Percentiles rank a stretch among this genome's conserved stretches.
Conservation (phyloP, 352 stramenopile species). For the Phytophthora pini region DNA sequence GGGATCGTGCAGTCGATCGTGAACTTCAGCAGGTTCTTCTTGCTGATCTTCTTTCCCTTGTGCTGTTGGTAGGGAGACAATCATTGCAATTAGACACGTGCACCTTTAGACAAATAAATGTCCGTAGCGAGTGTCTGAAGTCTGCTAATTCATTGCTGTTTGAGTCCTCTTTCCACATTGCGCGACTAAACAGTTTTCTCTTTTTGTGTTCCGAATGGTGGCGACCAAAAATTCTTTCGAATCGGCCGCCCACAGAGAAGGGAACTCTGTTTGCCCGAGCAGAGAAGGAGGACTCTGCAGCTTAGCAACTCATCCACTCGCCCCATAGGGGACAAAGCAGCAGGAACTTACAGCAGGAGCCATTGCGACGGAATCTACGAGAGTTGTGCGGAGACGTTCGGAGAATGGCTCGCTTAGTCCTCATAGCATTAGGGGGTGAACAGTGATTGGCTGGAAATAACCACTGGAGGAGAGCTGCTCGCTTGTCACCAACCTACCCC, state of each 20-base stretch:
- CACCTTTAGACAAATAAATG: constrained; percentile 6
- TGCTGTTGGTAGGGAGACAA: constrained; percentile 37
- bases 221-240: constrained; percentile 17
- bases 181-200: constrained; percentile 14
- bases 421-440: not conserved
- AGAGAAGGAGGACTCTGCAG: constrained; percentile 88
- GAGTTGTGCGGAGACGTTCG: constrained; percentile 44
- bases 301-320: constrained; percentile 78
- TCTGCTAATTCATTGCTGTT: constrained; percentile 13
- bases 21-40: constrained; percentile 93
- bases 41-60: constrained; percentile 90
- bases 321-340: constrained; percentile 6
- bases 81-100: constrained; percentile 20
- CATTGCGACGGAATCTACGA: constrained; percentile 46
- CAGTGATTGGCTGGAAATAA: constrained; percentile 48
- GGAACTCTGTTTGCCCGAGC: constrained; percentile 90
- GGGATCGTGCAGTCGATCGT: constrained; percentile 96
- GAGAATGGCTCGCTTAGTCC: constrained; percentile 30
- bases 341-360: constrained; percentile 60
- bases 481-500: constrained; percentile 2
- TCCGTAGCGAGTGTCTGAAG: constrained; percentile 32
- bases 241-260: constrained; percentile 78
- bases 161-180: constrained; percentile 9
- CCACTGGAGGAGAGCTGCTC: constrained; percentile 40
- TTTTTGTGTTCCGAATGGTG: constrained; percentile 35